phyloP scores from a whole-genome alignment of 345 rosid species.

The Adansonia digitata region DNA sequence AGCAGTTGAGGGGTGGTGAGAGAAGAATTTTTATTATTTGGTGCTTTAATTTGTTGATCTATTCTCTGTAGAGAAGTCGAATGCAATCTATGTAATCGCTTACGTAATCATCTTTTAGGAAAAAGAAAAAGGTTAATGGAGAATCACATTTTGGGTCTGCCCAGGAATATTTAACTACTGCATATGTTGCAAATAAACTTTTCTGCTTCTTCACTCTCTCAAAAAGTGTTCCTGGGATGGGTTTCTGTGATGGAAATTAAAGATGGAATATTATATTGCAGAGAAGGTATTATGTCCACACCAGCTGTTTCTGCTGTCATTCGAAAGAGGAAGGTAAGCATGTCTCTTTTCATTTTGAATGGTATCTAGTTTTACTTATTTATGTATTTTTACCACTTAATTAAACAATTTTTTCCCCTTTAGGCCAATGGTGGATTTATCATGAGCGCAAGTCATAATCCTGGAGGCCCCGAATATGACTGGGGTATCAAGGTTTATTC shows the following conservation, averaged over 20 bases:
- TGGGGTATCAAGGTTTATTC: conserved; percentile 93
- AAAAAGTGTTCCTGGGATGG: background rate
- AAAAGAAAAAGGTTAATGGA: background rate
- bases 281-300: conserved; percentile 85
- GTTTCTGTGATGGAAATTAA: conserved; percentile 15
- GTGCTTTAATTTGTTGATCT: background rate
- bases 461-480: conserved; percentile 91
- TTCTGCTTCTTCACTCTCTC: background rate
- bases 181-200: background rate
- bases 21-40: background rate
- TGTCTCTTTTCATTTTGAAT: conserved; percentile 1
- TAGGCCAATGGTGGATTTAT: conserved; percentile 94
- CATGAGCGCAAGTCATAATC: conserved; percentile 97
- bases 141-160: background rate
- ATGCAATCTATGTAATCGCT: background rate
- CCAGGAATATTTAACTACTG: background rate
- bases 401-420: conserved; percentile 13
- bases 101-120: background rate
- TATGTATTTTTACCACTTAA: background rate
- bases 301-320: conserved; percentile 95
- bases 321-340: conserved; percentile 63
- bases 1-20: background rate
- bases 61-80: background rate
- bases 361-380: background rate
- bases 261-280: conserved; percentile 24